Evolutionary conservation across 108 stramenopile species (phyloP).

Genomic region (Pseudonitzschia pungens): DNA sequence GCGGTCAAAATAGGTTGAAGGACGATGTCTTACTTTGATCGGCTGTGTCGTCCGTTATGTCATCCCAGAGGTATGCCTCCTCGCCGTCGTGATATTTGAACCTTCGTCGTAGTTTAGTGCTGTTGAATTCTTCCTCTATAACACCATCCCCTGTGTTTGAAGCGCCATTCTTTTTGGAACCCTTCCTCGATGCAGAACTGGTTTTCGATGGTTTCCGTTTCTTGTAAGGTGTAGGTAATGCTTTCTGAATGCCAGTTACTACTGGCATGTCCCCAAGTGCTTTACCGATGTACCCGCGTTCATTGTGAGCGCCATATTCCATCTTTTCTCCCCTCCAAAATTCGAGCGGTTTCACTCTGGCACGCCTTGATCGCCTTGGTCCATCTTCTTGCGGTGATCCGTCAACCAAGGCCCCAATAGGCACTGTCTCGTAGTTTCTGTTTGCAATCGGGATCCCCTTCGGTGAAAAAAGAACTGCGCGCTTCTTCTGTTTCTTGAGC

Average conservation of each 20-base stretch:
- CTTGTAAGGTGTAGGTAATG: conserved; percentile 79
- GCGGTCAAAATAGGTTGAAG: not conserved
- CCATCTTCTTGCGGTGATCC: conserved; percentile 43
- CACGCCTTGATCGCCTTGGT: conserved; percentile 61
- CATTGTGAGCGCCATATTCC: conserved; percentile 69
- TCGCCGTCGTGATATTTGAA: conserved; percentile 61
- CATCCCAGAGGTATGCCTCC: conserved; percentile 70
- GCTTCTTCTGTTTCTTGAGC: conserved; percentile 36
- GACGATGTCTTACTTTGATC: conserved; percentile 52
- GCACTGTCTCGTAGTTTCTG: conserved; percentile 59
- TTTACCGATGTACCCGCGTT: conserved; percentile 47
- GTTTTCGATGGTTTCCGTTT: conserved; percentile 36
- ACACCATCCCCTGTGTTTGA: not conserved
- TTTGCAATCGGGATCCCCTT: conserved; percentile 55
- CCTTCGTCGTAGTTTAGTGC: conserved; percentile 54
- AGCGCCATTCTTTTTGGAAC: conserved; percentile 11
- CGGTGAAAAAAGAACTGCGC: conserved; percentile 38
- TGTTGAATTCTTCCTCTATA: conserved; percentile 57
- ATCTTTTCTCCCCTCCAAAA: conserved; percentile 91
- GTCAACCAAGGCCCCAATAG: conserved; percentile 63
- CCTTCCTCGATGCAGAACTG: not conserved
- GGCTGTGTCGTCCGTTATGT: conserved; percentile 42
- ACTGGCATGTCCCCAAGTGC: conserved; percentile 83
- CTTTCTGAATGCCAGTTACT: conserved; percentile 53
- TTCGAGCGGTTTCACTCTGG: conserved; percentile 58